A percentile compares a stretch with the other conserved stretches of the same genome.
Conservation (phyloP, 2,329 filamentous ascomycete species). For the Trichoderma atroviride region DNA sequence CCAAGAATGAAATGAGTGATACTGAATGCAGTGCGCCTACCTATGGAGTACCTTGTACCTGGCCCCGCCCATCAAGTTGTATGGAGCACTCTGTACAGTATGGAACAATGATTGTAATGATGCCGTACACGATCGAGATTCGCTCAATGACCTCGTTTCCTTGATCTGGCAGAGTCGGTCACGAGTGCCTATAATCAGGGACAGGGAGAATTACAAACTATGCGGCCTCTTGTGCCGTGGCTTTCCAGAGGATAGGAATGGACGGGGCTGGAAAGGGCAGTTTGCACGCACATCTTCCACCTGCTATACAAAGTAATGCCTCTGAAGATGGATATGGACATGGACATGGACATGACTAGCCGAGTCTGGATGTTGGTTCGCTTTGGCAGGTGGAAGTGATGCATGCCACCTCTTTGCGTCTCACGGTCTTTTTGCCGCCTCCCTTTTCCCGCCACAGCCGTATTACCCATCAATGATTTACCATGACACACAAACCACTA, state of each 20-base stretch:
- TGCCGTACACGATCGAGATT: not conserved
- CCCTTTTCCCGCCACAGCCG: slow-evolving; percentile 1
- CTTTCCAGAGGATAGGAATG: not conserved
- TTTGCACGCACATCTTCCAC: not conserved
- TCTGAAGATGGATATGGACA: too few species aligned
- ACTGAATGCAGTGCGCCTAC: not conserved
- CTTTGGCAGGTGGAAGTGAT: slow-evolving; percentile 14
- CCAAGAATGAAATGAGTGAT: not conserved
- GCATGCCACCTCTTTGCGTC: not conserved
- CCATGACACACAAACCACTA: not conserved
- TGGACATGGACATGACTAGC: not conserved
- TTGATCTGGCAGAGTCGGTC: not conserved
- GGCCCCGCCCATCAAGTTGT: not conserved
- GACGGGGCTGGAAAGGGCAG: not conserved
- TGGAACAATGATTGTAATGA: not conserved
- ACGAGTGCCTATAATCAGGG: not conserved
- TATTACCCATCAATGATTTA: not conserved
- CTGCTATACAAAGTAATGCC: not conserved
- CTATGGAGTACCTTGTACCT: not conserved
- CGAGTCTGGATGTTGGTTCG: slow-evolving; percentile 7
- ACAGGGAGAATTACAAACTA: not conserved
- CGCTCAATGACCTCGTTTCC: not conserved
- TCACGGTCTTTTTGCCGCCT: not conserved
- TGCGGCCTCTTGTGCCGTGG: not conserved
- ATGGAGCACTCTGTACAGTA: not conserved